phyloP scores from a whole-genome alignment of 2,329 filamentous ascomycete species.

The Cladosporium phlei region DNA sequence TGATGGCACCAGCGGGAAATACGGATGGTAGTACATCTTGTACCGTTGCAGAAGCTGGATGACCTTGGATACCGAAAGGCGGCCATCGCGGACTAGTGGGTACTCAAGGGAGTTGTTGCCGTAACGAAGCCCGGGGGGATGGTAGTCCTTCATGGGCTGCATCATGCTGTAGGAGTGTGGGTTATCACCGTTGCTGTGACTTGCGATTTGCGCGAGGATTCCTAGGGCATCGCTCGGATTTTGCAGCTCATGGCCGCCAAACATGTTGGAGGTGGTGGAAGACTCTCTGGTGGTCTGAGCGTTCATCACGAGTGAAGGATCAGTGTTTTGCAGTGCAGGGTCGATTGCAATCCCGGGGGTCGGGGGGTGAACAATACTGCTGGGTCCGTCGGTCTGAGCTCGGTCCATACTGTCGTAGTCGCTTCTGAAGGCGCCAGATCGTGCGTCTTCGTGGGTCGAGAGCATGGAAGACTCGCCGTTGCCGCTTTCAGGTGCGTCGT shows the following conservation, averaged over 20 bases:
- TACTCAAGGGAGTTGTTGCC: constrained; percentile 37
- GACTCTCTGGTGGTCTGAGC: constrained; percentile 22
- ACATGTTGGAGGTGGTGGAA: constrained; percentile 26
- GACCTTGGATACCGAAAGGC: constrained; percentile 43
- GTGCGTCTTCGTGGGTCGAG: constrained; percentile 8
- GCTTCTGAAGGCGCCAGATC: constrained; percentile 10
- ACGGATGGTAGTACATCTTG: constrained; percentile 62
- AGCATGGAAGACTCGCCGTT: constrained; percentile 12
- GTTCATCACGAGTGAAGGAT: constrained; percentile 13
- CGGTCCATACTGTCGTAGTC: constrained; percentile 5
- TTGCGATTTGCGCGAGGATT: constrained; percentile 44
- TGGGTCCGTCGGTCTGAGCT: constrained; percentile 17
- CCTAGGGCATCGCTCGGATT: constrained; percentile 48
- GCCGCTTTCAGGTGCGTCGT: constrained; percentile 7
- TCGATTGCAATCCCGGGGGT: constrained; percentile 26
- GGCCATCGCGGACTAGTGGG: constrained; percentile 38
- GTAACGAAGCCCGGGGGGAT: constrained; percentile 20
- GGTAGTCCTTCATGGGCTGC: constrained; percentile 8
- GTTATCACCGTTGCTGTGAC: constrained; percentile 28
- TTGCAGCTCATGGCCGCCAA: constrained; percentile 35
- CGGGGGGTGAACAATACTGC: constrained; percentile 5
- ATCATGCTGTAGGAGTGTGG: constrained; percentile 9
- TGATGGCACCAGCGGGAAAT: constrained; percentile 62
- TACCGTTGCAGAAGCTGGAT: constrained; percentile 55
- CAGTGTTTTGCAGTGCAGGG: constrained; percentile 25